phyloP scores from a whole-genome alignment of 139 green algal genomes.

The Tetradesmus obliquus region DNA sequence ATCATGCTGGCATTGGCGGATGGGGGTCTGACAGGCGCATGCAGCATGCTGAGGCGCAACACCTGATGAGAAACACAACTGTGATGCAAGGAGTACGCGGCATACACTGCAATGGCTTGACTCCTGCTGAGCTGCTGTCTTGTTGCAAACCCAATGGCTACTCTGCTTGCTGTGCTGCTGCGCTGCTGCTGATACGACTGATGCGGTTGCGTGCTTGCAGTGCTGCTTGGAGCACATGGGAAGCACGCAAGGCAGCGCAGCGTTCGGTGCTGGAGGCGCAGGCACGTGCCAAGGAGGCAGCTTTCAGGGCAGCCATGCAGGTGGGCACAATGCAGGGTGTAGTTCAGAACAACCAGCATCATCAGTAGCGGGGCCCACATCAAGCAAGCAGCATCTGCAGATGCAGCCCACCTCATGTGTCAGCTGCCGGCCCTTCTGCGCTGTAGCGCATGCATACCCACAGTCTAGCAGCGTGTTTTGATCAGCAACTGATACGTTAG shows the following conservation, averaged over 20 bases:
- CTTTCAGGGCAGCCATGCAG: conserved; percentile 25
- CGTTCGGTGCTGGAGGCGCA: conserved; percentile 22
- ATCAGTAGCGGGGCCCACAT: neutral
- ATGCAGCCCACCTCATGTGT: neutral
- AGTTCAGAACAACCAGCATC: neutral
- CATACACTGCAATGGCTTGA: no score
- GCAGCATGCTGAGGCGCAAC: no score
- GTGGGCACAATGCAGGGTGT: neutral
- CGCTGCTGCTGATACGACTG: neutral
- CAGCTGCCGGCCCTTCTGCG: neutral
- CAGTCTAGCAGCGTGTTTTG: neutral
- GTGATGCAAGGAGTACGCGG: no score
- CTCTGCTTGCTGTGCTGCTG: neutral
- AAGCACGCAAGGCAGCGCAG: conserved; percentile 42
- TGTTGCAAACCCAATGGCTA: no score
- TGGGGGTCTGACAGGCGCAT: no score
- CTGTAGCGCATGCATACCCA: neutral
- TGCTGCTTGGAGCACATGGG: conserved; percentile 17
- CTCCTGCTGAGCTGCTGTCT: no score
- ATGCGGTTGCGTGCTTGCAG: neutral
- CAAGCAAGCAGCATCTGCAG: neutral
- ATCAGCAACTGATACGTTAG: neutral
- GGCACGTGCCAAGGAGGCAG: conserved; percentile 10
- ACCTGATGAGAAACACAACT: no score
- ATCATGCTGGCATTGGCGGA: no score